phyloP scores from a whole-genome alignment of 495 filamentous ascomycete genomes.

The Aspergillus affinis region DNA sequence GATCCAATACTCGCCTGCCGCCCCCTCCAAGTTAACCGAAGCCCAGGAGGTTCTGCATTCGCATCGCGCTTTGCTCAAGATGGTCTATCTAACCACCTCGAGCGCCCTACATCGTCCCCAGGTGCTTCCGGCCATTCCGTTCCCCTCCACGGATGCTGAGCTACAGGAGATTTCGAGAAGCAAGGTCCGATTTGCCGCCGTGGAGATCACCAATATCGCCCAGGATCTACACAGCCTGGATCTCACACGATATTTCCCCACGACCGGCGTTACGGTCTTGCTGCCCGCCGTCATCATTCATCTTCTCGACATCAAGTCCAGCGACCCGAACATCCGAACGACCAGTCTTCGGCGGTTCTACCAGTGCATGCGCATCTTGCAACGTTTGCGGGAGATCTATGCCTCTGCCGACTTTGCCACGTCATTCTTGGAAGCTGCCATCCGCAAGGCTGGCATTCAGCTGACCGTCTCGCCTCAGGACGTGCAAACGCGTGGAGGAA shows the following conservation, averaged over 20 bases:
- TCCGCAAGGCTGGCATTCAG: constrained; percentile 73
- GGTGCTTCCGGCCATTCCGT: constrained; percentile 71
- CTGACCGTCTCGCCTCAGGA: constrained; percentile 44
- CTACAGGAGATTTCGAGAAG: constrained; percentile 75
- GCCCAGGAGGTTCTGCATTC: constrained; percentile 62
- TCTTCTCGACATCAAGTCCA: constrained; percentile 82
- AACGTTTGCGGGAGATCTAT: constrained; percentile 78
- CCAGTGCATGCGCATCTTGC: constrained; percentile 82
- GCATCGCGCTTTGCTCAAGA: constrained; percentile 76
- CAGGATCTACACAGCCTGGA: constrained; percentile 65
- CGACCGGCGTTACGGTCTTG: constrained; percentile 84
- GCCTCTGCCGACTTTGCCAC: constrained; percentile 83
- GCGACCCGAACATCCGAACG: constrained; percentile 63
- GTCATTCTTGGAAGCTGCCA: constrained; percentile 80
- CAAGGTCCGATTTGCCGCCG: constrained; percentile 75
- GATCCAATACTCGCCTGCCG: constrained; percentile 59
- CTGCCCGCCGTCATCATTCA: constrained; percentile 91
- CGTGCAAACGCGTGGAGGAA: constrained; percentile 28
- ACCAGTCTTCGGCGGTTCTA: constrained; percentile 73
- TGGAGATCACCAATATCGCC: constrained; percentile 77
- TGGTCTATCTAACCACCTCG: constrained; percentile 85
- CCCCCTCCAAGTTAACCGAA: constrained; percentile 42
- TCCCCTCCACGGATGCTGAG: constrained; percentile 55
- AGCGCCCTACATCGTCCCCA: constrained; percentile 87
- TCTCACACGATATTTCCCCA: constrained; percentile 77